Base-by-base conservation (phyloP, 2,329 filamentous ascomycete genomes). In the Penicillium sp. region DNA sequence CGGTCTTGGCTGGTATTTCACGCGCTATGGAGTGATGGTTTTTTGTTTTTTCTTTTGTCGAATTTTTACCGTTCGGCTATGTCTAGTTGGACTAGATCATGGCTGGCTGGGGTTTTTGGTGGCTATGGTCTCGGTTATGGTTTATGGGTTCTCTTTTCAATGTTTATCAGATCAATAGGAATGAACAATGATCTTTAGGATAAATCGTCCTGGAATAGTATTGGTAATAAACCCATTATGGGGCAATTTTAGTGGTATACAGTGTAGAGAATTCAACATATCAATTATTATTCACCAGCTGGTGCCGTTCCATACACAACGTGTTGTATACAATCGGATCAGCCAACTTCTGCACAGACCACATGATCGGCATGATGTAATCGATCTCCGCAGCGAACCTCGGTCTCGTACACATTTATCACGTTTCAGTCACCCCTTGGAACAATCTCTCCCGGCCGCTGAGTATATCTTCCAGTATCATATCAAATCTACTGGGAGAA, bases 301-400 rank as follows among this genome's bases (percentile, higher is more conserved):
- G n/a, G n/a, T n/a, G n/a, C n/a, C n/a, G n/a, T n/a, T n/a, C n/a
- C n/a, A n/a, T n/a, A n/a, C n/a, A n/a, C n/a, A n/a, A n/a, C n/a
- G n/a, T n/a, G n/a, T n/a, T n/a, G n/a, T n/a, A n/a, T n/a, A n/a
- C n/a, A n/a, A n/a, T n/a, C n/a, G n/a, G n/a, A n/a, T n/a, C n/a
- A n/a, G n/a, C n/a, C n/a, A n/a, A 26, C 24, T 8, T 16, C 19
- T 51, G 56, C 58, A 59, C 56, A 44, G 59, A 40, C 57, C 57
- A 58, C 36, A 58, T 55, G 60, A 64, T 63, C 61, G 56, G 58
- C 61, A 63, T 65, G 63, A 65, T 58, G 63, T 64, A 64, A 62
- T 62, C 55, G 46, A 63, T 56, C 43, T 58, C 58, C 59, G 46
- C 57, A 55, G 23, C 49, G 40, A 51, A 55, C 60, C 60, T 61